Base-by-base conservation (phyloP, 306 rosid genomes). In the Trichosanthes cucumerina region DNA sequence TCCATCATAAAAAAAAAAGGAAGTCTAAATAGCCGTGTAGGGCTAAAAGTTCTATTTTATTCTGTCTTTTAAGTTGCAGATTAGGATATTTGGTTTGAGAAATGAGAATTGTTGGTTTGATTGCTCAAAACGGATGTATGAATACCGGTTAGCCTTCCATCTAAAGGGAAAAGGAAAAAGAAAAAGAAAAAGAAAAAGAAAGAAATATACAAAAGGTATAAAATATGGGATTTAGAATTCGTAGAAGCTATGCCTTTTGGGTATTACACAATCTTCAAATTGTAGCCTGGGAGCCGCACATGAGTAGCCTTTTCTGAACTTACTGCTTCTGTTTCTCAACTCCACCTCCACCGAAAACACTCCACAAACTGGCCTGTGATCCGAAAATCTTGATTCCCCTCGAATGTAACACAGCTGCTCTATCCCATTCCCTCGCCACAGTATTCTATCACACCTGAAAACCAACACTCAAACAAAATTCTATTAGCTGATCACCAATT, bases 361-460 rank as follows among this genome's bases (percentile, higher is more conserved):
- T 13, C 85, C 87, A 76, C 96, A 89, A 34, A 94, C 94, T 0
- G 97, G 97, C 56, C 98, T 84, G 53, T 94, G 97, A 78, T 92
- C 98, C 9, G 98, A 93, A 78, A 93, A 88, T 78, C 96, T 88
- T 0, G 93, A 93, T 73, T 93, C 98, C 39, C 93, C 93, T 9
- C 98, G 89, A 23, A 90, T 85, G 53, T 93, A 93, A 13, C 88
- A 85, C 70, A 84, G 49, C 77, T 92, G 96, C 19, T 90, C 96
- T 39, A 92, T 89, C 39, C 92, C 88, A 14, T 83, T 56, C 18
- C 97, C 96, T n/a, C 89, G 86, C 97, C 97, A 92, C 66, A 92
- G 49, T 87, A 92, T 90, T 79, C 97, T 85, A 75, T 92, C 97
- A 68, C 97, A 92, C 96, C 97, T 92, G 88, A 76, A 64, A 66